Percentiles rank a stretch among this genome's conserved stretches.
Evolutionary conservation across 768 basidiomycete species (phyloP).

Genomic region (Mycena maculata): DNA sequence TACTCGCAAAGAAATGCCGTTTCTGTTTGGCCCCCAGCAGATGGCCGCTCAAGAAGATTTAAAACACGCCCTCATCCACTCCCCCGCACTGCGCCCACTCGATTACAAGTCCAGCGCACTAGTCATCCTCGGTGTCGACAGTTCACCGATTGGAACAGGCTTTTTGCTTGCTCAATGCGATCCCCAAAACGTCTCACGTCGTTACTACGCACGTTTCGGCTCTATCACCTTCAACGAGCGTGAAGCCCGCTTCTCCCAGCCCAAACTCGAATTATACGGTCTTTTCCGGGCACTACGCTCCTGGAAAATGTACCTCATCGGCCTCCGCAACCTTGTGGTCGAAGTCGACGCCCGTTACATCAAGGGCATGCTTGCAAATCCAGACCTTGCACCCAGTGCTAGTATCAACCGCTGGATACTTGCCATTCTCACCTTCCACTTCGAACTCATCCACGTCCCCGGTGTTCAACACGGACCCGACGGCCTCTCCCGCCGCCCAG

Average conservation of each 20-base stretch:
- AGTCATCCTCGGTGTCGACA: conserved; percentile 52
- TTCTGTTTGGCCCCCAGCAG: conserved; percentile 45
- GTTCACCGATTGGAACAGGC: conserved; percentile 47
- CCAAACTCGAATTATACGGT: conserved; percentile 52
- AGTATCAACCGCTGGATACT: conserved; percentile 44
- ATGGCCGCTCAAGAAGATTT: conserved; percentile 35
- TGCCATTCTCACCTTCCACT: conserved; percentile 44
- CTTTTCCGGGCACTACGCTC: conserved; percentile 40
- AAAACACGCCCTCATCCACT: conserved; percentile 38
- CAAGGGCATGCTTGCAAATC: conserved; percentile 48
- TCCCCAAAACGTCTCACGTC: conserved; percentile 19
- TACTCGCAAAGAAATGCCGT: conserved; percentile 38
- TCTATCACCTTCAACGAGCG: conserved; percentile 52
- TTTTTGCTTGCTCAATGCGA: conserved; percentile 48
- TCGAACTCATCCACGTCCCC: conserved; percentile 46
- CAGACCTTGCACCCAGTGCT: conserved; percentile 38
- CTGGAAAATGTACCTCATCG: conserved; percentile 42
- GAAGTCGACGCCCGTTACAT: conserved; percentile 54
- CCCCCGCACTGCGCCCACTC: conserved; percentile 46
- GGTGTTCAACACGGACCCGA: conserved; percentile 41
- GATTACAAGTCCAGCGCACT: conserved; percentile 43
- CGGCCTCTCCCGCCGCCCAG: conserved; percentile 40
- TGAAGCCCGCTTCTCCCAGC: conserved; percentile 43
- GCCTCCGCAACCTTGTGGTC: conserved; percentile 45
- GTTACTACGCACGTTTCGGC: conserved; percentile 44